These are phyloP conservation scores for Jatropha curcas DNA, from an alignment of 345 rosid species.

Conservation along the genomic window DNA sequence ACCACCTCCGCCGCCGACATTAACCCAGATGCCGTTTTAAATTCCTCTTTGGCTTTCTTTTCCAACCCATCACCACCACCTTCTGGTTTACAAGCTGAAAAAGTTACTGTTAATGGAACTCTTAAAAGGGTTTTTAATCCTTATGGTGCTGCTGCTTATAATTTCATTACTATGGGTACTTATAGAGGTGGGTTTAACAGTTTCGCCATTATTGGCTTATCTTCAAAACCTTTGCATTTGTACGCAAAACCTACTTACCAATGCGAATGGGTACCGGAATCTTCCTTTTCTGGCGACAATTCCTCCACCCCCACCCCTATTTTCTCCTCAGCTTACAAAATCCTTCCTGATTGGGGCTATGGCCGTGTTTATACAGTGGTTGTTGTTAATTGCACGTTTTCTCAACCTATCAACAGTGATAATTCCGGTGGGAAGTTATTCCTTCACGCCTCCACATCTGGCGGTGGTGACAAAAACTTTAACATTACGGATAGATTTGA, in stretches of 20 bases:
- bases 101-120: conserved; percentile 45
- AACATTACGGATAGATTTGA: conserved; percentile 63
- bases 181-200: conserved; percentile 76
- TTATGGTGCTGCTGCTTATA: conserved; percentile 77
- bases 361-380: conserved; percentile 89
- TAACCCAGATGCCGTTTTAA: background rate
- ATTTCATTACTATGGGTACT: conserved; percentile 71
- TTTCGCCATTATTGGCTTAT: conserved; percentile 71
- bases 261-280: conserved; percentile 68
- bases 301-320: conserved; percentile 22
- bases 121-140: conserved; percentile 63
- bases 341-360: conserved; percentile 93
- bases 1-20: conserved; percentile 15
- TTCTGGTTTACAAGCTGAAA: conserved; percentile 29
- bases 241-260: conserved; percentile 60
- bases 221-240: conserved; percentile 85
- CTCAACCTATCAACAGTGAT: conserved; percentile 45
- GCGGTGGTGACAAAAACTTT: conserved; percentile 57
- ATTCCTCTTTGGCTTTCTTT: background rate
- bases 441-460: conserved; percentile 69
- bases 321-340: conserved; percentile 41
- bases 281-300: background rate
- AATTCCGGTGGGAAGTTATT: conserved; percentile 73
- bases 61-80: conserved; percentile 17
- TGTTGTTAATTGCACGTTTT: conserved; percentile 78